These are phyloP conservation scores for Volvox reticuliferus DNA, from an alignment of 139 green algal genomes.

Conservation along the genomic window DNA sequence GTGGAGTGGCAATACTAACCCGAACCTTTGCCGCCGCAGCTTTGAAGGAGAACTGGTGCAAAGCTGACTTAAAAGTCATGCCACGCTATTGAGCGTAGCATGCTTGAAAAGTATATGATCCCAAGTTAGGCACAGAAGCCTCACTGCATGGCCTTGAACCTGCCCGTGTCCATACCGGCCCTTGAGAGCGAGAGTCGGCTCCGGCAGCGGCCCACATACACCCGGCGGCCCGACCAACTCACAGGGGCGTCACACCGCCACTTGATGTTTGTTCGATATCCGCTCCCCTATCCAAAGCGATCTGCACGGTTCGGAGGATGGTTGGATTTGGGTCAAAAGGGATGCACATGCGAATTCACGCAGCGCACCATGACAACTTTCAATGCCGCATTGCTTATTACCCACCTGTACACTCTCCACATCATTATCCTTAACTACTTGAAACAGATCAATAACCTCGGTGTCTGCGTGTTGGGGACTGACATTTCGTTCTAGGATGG, in stretches of 20 bases:
- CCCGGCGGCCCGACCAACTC: constrained; percentile 12
- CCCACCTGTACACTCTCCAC: constrained; percentile 51
- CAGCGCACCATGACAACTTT: not conserved
- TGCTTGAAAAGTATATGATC: too few species aligned
- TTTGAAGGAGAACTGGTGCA: too few species aligned
- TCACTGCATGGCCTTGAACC: too few species aligned
- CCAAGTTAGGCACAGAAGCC: too few species aligned
- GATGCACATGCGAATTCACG: not conserved
- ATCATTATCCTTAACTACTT: constrained; percentile 52
- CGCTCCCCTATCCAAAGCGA: constrained; percentile 45
- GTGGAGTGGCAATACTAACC: too few species aligned
- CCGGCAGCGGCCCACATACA: too few species aligned
- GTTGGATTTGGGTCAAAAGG: not conserved
- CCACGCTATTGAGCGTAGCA: too few species aligned
- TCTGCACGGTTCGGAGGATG: constrained; percentile 9
- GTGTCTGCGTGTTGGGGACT: not conserved
- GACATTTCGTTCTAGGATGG: not conserved
- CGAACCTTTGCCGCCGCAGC: too few species aligned
- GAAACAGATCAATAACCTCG: constrained; percentile 56
- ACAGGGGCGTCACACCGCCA: constrained; percentile 57
- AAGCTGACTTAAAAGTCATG: too few species aligned
- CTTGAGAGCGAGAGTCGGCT: too few species aligned
- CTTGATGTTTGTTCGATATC: constrained; percentile 55
- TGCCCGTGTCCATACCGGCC: too few species aligned
- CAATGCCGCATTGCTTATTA: not conserved